Evolutionary conservation across 2,329 filamentous ascomycete genomes (phyloP), one percentile per base, ranked within the genome.

Genomic region (Lecanicillium sp.): DNA sequence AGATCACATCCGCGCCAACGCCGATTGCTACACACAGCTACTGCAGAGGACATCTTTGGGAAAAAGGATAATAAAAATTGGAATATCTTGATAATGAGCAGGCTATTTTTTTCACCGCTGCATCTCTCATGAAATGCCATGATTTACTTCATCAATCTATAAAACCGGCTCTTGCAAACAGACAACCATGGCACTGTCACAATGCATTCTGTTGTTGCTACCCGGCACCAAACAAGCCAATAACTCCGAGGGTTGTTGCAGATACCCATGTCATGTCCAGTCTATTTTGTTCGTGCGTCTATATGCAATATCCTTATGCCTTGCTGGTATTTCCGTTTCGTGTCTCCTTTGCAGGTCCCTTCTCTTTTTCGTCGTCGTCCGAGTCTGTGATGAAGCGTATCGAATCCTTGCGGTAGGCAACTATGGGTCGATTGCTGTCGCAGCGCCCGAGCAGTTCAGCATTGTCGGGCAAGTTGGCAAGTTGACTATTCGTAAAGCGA

Each of bases 371-470:
- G 11, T 25, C n/a, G 25, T 27, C n/a, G 11, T 32, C 20, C 3
- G 36, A 33, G 6, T 48, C 48, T 4, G 49, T 50, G 20, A 61
- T 43, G 31, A 64, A 58, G 4, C 54, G 54, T 22, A 66, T 45
- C 4, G 48, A 46, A 17, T 62, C 56, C 22, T 57, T 57, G 9
- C 54, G 52, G 42, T 64, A 68, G 5, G 61, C 53, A 10, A 68
- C 56, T 13, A 68, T 58, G 4, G 66, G 61, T 11, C 55, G 48
- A 17, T 58, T 57, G 28, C 57, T 44, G 1, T 52, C 50, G 9
- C 53, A 57, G 29, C 56, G 55, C 7, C 66, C 64, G 4, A 70
- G 40, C 2, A 69, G 44, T 29, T 60, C 51, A 13, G 58, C 57
- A 14, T 58, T 52, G 6, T 56, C 46, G 3, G 56, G 53, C 2